Base-by-base conservation (phyloP, 805 yeast genomes). In the Wickerhamomyces sydowiorum region DNA sequence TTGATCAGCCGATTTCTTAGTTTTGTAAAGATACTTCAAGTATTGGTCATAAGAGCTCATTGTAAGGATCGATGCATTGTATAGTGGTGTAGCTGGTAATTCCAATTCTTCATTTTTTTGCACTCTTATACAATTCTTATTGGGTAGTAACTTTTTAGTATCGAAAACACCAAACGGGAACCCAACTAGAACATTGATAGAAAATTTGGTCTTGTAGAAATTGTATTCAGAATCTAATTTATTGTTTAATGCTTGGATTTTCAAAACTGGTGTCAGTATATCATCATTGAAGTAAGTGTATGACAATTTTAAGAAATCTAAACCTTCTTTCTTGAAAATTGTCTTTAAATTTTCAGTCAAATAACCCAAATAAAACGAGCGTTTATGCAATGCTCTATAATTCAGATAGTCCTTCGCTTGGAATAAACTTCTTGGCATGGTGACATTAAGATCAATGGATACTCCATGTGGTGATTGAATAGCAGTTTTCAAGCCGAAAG, bases 381-480 rank as follows among this genome's bases (percentile, higher is more conserved):
- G 75, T 63, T 93, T 93, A 66, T 91, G 89, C 43, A 88, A 67
- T 31, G 93, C 91, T 58, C 98, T 73, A 66, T 86, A 88, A 65
- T 93, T 93, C 53, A 91, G 69, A 56, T 82, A 87, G 61, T 93
- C 99, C 65, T 93, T 93, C 39, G 82, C 80, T 55, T 84, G 89
- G 57, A 93, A 84, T 37, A 85, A 59, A 22, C 66, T 64, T 39
- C 67, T 64, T 6, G 97, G 96, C 90, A 93, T 91, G 4, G 86
- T 80, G 32, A 91, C 69, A 25, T 85, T 72, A 23, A 93, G 74
- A 60, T 93, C 99, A 19, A 91, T 75, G 5, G 86, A 67, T 59
- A 78, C 69, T 0, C 86, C 84, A 29, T 63, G 56, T 21, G 82
- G 81, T 47, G 75, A 75, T 37, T 78, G 73, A 20, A 86, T 82